Evolutionary conservation across 2,329 filamentous ascomycete species (phyloP).

Genomic region (Sporothrix luriei): DNA sequence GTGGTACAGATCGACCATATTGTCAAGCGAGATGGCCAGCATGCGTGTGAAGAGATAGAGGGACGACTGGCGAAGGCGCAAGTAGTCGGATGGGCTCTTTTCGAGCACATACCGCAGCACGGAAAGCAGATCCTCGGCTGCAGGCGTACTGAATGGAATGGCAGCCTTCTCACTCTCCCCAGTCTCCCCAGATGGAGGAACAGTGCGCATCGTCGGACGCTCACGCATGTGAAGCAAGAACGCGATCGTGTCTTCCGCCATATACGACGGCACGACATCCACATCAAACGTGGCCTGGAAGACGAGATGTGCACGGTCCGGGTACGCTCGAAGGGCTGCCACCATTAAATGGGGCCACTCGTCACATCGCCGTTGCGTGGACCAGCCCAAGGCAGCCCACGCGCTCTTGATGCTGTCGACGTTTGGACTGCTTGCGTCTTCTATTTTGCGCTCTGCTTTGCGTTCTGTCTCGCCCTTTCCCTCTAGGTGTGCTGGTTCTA

Average conservation of each 20-base stretch:
- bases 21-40: conserved; percentile 33
- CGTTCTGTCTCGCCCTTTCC: neutral
- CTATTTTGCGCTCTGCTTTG: neutral
- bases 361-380: conserved; percentile 37
- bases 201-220: neutral
- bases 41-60: conserved; percentile 38
- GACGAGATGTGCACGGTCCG: conserved; percentile 42
- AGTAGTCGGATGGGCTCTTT: conserved; percentile 28
- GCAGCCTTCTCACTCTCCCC: neutral
- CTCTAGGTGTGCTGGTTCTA: neutral
- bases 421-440: conserved; percentile 33
- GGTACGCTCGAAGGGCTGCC: conserved; percentile 43
- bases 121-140: conserved; percentile 12
- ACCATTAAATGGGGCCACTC: conserved; percentile 46
- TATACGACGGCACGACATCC: conserved; percentile 44
- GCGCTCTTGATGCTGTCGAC: conserved; percentile 42
- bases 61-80: conserved; percentile 47
- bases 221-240: conserved; percentile 39
- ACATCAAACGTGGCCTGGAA: conserved; percentile 47
- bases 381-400: conserved; percentile 41
- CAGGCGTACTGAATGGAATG: neutral
- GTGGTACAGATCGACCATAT: conserved; percentile 44
- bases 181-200: too few species aligned
- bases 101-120: conserved; percentile 32
- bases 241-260: conserved; percentile 44